Evolutionary conservation across 352 stramenopile genomes (phyloP).

Genomic region (Phytophthora palmivora): DNA sequence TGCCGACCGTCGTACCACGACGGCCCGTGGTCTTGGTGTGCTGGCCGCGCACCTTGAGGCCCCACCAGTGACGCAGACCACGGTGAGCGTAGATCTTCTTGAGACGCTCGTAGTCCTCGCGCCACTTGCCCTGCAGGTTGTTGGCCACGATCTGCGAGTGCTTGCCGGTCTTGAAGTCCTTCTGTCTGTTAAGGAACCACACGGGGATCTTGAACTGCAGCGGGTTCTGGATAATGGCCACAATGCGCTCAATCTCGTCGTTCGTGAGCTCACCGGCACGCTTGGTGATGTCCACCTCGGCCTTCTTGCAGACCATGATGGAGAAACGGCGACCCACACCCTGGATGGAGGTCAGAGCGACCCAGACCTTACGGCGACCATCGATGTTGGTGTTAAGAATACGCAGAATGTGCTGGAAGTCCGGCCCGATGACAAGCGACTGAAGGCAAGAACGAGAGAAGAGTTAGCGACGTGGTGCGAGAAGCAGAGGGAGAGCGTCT

Average conservation of each 20-base stretch:
- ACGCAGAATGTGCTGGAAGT: constrained; percentile 99
- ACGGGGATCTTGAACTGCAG: constrained; percentile 99
- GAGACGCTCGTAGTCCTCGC: constrained; percentile 99
- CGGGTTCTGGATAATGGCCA: constrained; percentile 99
- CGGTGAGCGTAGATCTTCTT: constrained; percentile 99
- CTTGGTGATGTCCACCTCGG: constrained; percentile 99
- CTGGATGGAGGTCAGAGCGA: constrained; percentile 86
- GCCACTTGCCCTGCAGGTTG: constrained; percentile 98
- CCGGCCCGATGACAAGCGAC: constrained; percentile 93
- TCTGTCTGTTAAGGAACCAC: constrained; percentile 99
- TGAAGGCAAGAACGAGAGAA: constrained; percentile 30
- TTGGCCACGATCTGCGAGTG: constrained; percentile 99
- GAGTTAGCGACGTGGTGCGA: constrained; percentile 17
- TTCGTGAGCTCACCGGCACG: constrained; percentile 98
- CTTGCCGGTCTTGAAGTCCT: constrained; percentile 99
- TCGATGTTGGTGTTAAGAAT: constrained; percentile 99
- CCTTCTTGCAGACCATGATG: constrained; percentile 99
- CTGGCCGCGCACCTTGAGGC: constrained; percentile 99
- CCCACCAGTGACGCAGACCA: constrained; percentile 99
- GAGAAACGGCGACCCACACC: constrained; percentile 88
- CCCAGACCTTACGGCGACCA: constrained; percentile 95
- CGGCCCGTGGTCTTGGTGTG: constrained; percentile 99
- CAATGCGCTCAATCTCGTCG: constrained; percentile 99
- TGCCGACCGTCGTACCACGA: constrained; percentile 85
- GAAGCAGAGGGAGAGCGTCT: neutral